phyloP scores from a whole-genome alignment of 345 rosid species.

The Syzygium oleosum region DNA sequence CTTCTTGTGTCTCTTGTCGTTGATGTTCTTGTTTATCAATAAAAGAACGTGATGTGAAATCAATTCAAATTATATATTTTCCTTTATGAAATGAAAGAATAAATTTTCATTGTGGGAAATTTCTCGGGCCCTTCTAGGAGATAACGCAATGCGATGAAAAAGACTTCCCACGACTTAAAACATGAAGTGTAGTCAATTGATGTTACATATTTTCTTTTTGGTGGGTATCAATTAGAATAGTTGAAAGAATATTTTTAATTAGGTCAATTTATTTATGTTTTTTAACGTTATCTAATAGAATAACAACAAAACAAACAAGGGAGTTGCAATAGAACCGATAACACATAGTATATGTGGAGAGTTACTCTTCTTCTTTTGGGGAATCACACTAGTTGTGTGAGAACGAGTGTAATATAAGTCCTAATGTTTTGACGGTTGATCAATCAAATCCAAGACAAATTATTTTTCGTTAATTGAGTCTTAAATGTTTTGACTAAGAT shows the following conservation, averaged over 20 bases:
- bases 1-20: not conserved
- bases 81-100: not conserved
- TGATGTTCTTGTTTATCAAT: not conserved
- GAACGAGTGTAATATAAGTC: not conserved
- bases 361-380: not conserved
- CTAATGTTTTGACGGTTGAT: not conserved
- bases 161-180: not conserved
- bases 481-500: not conserved
- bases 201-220: too few relatives aligned
- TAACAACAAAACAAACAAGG: not conserved
- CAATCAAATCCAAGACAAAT: not conserved
- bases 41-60: not conserved
- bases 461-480: not conserved
- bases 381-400: not conserved
- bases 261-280: not conserved
- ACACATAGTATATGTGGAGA: not conserved
- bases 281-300: not conserved
- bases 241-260: not conserved
- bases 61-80: not conserved
- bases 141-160: not conserved
- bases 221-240: not conserved
- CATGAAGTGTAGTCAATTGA: not conserved
- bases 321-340: not conserved
- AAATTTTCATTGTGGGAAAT: not conserved
- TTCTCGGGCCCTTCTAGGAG: accelerated